Conservation (phyloP, 371 early-diverging fungal genomes). For the Mucor racemosus region DNA sequence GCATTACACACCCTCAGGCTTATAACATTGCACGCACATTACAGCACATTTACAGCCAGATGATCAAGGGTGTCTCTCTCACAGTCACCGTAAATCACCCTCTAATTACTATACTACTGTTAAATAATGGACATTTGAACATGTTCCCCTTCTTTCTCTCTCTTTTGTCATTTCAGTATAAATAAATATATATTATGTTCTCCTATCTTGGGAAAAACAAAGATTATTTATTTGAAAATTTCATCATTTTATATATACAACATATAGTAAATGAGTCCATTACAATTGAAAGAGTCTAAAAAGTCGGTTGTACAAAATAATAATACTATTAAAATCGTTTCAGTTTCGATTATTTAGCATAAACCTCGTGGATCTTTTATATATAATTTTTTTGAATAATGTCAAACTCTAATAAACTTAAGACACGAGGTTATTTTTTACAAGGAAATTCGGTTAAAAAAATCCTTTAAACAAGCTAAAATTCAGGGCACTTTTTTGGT, state of each 20-base stretch:
- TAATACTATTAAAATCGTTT: slow-evolving; percentile 4
- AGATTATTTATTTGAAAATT: too few relatives aligned
- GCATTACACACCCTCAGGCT: not conserved
- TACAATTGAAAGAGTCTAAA: not conserved
- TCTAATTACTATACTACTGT: too few relatives aligned
- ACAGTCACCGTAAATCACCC: slow-evolving; percentile 4
- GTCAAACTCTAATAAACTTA: slow-evolving; percentile 9
- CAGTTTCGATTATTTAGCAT: slow-evolving; percentile 10
- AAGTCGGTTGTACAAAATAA: slow-evolving; percentile 5
- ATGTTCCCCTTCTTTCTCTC: not conserved
- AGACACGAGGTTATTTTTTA: slow-evolving; percentile 8
- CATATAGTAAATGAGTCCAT: too few relatives aligned
- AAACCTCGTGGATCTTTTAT: slow-evolving; percentile 7
- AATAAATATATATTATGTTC: not conserved
- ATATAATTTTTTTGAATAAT: not conserved
- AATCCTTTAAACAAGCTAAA: not conserved
- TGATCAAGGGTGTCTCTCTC: not conserved
- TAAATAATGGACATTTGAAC: not conserved
- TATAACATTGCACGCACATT: not conserved
- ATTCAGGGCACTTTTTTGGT: slow-evolving; percentile 10
- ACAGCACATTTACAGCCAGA: not conserved
- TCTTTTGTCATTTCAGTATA: not conserved
- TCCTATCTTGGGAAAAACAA: not conserved
- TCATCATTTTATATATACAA: too few relatives aligned
- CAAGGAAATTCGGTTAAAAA: not conserved